Evolutionary conservation across 257 asterid genomes (phyloP), one percentile per base, ranked within the genome.

Genomic region (Rhazya stricta): DNA sequence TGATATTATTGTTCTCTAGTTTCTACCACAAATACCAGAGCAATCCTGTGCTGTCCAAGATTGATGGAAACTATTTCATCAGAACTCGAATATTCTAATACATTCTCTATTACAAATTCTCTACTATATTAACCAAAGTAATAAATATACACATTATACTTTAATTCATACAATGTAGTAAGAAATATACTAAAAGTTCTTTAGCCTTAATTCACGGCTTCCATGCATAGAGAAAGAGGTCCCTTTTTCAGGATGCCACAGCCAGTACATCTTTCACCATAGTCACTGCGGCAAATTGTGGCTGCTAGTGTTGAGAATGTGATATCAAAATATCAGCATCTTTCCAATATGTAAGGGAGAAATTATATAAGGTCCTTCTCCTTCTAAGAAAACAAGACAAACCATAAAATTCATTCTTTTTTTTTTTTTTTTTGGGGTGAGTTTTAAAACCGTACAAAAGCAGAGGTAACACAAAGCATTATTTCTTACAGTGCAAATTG

Each of bases 171-270:
- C n/a, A n/a, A n/a, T n/a, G n/a, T n/a, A n/a, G n/a, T n/a, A n/a
- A n/a, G n/a, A n/a, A n/a, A n/a, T n/a, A n/a, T n/a, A n/a, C n/a
- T n/a, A n/a, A n/a, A n/a, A n/a, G n/a, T n/a, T n/a, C n/a, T n/a
- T n/a, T n/a, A n/a, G n/a, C n/a, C 27, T 58, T 4, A 37, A 10
- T 25, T 67, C 72, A 39, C 62, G 75, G 78, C 65, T 66, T 54
- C 53, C 74, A 53, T 62, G 45, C 67, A 78, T 46, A 18, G 74
- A 36, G 13, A 51, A 37, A 63, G 45, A 25, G 63, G 53, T 13
- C 71, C 73, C 73, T 50, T 61, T n/a, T 8, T 25, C 61, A 6
- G 9, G n/a, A 42, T 29, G 4, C 29, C 25, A 34, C 43, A 71
- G 0, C 62, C 74, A 29, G 21, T 48, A 71, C 43, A 27, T 71